Conservation (phyloP, 2,329 filamentous ascomycete genomes). For the Stemphylium beticola region DNA sequence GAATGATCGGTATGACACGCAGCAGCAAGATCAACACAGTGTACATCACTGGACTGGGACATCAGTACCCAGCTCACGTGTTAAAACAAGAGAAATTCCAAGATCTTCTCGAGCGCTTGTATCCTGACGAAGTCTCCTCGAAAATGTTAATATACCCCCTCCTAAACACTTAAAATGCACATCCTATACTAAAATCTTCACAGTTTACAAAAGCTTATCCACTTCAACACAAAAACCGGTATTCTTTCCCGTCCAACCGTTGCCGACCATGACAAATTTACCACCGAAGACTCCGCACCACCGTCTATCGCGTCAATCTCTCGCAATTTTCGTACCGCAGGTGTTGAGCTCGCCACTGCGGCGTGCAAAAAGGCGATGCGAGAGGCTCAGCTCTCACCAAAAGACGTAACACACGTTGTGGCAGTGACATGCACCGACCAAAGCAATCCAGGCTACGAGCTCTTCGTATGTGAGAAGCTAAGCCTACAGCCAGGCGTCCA, state of each 20-base stretch:
- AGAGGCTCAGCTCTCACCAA: slow-evolving; percentile 30
- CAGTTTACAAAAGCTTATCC: slow-evolving; percentile 24
- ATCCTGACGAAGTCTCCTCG: slow-evolving; percentile 14
- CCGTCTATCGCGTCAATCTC: slow-evolving; percentile 35
- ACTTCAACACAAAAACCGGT: slow-evolving; percentile 21
- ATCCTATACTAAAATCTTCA: background rate
- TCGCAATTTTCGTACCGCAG: slow-evolving; percentile 33
- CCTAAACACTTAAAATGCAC: too few relatives aligned
- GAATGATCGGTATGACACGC: background rate
- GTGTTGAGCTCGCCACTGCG: slow-evolving; percentile 37
- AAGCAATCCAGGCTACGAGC: slow-evolving; percentile 49
- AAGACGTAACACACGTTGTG: slow-evolving; percentile 48
- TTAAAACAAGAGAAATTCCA: slow-evolving; percentile 20
- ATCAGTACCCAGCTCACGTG: slow-evolving; percentile 23
- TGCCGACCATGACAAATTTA: slow-evolving; percentile 12
- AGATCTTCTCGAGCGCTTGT: slow-evolving; percentile 12
- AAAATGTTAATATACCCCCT: slow-evolving; percentile 14
- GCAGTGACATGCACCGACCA: slow-evolving; percentile 49
- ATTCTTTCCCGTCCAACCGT: slow-evolving; percentile 22
- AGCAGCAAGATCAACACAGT: background rate
- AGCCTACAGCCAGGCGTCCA: slow-evolving; percentile 39
- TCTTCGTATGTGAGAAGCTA: slow-evolving; percentile 45
- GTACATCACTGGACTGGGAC: slow-evolving; percentile 27
- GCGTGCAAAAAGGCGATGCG: slow-evolving; percentile 44
- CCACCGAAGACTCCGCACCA: slow-evolving; percentile 15